Percentiles rank a stretch among this genome's conserved stretches.
These are phyloP conservation scores for Backusella liffmaniae DNA, from an alignment of 192 early-diverging fungal genomes.

Conservation along the genomic window DNA sequence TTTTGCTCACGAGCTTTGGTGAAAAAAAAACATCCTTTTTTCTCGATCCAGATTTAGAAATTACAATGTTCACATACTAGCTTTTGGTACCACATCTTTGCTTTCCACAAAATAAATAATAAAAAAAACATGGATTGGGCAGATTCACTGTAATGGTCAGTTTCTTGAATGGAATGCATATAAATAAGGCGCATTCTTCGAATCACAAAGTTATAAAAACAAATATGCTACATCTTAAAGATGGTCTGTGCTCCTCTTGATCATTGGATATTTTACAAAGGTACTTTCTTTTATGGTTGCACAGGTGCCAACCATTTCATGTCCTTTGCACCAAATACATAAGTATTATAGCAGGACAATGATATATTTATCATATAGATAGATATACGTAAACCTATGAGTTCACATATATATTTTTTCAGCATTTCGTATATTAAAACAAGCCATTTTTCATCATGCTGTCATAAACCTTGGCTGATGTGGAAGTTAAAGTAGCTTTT, in stretches of 20 bases:
- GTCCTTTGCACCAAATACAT: not conserved
- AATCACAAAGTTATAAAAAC: not conserved
- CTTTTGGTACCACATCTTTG: not conserved
- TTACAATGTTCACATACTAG: not conserved
- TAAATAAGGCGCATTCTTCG: not conserved
- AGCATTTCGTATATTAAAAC: not conserved
- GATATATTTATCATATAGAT: not conserved
- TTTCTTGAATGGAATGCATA: not conserved
- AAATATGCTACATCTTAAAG: not conserved
- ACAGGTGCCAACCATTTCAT: not conserved
- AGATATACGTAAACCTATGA: not conserved
- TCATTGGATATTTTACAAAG: not conserved
- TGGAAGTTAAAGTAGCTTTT: not conserved
- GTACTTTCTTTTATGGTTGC: not conserved
- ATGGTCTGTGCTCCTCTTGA: slow-evolving; percentile 2
- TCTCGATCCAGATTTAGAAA: not conserved
- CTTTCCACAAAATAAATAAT: not conserved
- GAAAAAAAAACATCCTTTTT: not conserved
- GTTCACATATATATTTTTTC: not conserved
- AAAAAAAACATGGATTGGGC: not conserved
- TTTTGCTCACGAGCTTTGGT: not conserved
- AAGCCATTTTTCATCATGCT: not conserved
- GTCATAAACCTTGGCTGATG: not conserved
- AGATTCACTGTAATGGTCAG: not conserved
- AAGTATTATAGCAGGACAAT: not conserved